Base-by-base conservation (phyloP, 2,329 filamentous ascomycete genomes). In the Penicillium sp. region DNA sequence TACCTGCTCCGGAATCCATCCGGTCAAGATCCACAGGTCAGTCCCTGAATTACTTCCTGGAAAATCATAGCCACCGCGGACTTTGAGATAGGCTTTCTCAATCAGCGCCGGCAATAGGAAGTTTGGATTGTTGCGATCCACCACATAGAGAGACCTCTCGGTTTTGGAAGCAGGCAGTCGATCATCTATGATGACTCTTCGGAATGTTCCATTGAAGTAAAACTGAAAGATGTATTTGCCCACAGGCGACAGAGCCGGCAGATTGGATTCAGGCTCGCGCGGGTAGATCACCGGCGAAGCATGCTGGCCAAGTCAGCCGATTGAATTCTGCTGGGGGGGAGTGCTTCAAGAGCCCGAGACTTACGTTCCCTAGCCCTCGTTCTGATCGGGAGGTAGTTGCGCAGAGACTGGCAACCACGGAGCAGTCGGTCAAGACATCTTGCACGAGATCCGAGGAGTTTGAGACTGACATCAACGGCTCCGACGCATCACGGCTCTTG, bases 31-130 rank as follows among this genome's bases (percentile, higher is more conserved):
- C 82, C 88, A 95, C 4, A 98, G 72, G 68, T 98, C 93, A 2
- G 91, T 97, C 9, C 89, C 90, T 1, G 91, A 97, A 66, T 97
- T 97, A 62, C 93, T 97, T 6, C 93, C 93, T 0, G 93, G 91
- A 56, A 98, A 98, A 63, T 98, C 90, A 66, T 98, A 98, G 32
- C 93, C 93, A 27, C 93, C 93, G 47, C 91, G 82, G 9, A 97
- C 82, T 72, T 97, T 98, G 1, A 98, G 75, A 59, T 98, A 98
- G 0, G 93, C 93, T 65, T 98, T 98, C 66, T 98, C 93, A 12
- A 97, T 74, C 4, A 98, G 76, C 2, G 91, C 90, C 5, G 93
- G 93, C 90, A 91, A 97, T 11, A 97, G 71, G 11, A 94, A 75
- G n/a, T 73, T 76, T 4, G 87, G 85, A 54, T 95, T 90, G 37